These are phyloP conservation scores for Nakaseomyces kungkrabaensis DNA, from an alignment of 1,139 yeast genomes.

Conservation along the genomic window DNA sequence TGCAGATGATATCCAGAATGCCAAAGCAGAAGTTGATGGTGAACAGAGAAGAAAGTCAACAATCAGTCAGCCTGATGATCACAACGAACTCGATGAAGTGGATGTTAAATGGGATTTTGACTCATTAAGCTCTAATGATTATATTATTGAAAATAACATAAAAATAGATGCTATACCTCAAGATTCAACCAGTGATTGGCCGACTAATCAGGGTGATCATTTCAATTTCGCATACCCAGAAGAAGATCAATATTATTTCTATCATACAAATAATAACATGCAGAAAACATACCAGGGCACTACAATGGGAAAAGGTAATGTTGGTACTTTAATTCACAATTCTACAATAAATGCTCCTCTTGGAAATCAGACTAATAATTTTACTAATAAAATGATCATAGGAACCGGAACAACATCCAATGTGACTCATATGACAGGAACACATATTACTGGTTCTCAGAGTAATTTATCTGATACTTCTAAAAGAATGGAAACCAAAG, in stretches of 20 bases:
- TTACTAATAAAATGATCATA: not conserved
- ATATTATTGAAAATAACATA: conserved; percentile 57
- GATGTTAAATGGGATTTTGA: conserved; percentile 79
- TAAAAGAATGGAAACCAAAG: conserved; percentile 34
- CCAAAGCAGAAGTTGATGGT: conserved; percentile 20
- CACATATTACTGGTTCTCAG: conserved; percentile 3
- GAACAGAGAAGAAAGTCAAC: conserved; percentile 10
- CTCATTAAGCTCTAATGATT: conserved; percentile 61
- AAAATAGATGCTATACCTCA: conserved; percentile 38
- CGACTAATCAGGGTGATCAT: conserved; percentile 26
- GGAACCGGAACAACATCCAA: conserved; percentile 15
- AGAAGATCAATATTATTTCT: conserved; percentile 24
- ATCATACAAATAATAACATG: conserved; percentile 23
- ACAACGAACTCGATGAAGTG: conserved; percentile 24
- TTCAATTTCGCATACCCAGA: conserved; percentile 33
- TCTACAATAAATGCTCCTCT: conserved; percentile 21
- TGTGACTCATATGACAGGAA: conserved; percentile 16
- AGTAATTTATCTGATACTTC: not conserved
- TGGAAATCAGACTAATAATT: conserved; percentile 20
- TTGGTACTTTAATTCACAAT: conserved; percentile 16
- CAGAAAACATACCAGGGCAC: conserved; percentile 25
- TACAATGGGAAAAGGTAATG: conserved; percentile 28
- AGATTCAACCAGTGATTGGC: conserved; percentile 28
- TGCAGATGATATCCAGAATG: conserved; percentile 27
- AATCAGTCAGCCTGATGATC: conserved; percentile 7